Conservation (phyloP, 2,329 filamentous ascomycete species). For the Xylariaceae sp. region DNA sequence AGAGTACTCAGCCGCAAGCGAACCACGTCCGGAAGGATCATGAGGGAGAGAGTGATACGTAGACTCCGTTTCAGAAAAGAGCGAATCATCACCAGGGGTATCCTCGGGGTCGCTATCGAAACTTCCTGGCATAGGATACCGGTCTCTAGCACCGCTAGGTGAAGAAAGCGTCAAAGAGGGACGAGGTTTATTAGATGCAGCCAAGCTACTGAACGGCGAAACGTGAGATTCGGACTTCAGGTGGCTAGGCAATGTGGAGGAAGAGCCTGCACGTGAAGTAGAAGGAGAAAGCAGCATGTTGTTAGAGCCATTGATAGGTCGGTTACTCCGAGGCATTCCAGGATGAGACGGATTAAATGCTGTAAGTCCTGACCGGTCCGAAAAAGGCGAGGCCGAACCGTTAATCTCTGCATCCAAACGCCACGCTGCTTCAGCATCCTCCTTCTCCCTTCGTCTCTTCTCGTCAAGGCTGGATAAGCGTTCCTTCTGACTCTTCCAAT, state of each 20-base stretch:
- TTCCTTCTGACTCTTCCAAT: conserved; percentile 32
- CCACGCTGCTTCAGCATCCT: conserved; percentile 33
- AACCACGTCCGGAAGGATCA: background rate
- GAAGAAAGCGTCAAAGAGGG: too few relatives aligned
- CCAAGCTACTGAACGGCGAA: background rate
- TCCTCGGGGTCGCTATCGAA: too few relatives aligned
- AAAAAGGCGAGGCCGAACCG: conserved; percentile 7
- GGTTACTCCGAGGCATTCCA: background rate
- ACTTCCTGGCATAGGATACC: too few relatives aligned
- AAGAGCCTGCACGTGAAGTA: background rate
- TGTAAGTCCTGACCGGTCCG: background rate
- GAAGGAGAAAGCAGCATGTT: conserved; percentile 20
- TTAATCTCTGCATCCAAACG: conserved; percentile 20
- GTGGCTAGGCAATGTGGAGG: background rate
- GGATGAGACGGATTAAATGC: conserved; percentile 12
- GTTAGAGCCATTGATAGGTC: background rate
- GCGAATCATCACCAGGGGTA: too few relatives aligned
- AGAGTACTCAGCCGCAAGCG: background rate
- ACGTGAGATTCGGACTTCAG: background rate
- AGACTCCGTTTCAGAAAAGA: too few relatives aligned
- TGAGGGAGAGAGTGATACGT: too few relatives aligned
- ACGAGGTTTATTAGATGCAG: background rate
- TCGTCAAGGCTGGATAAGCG: conserved; percentile 44
- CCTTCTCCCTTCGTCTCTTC: conserved; percentile 39
- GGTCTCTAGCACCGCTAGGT: too few relatives aligned